Evolutionary conservation across 768 basidiomycete species (phyloP), one percentile per base, ranked within the genome.

Genomic region (Boletus barrowsii): DNA sequence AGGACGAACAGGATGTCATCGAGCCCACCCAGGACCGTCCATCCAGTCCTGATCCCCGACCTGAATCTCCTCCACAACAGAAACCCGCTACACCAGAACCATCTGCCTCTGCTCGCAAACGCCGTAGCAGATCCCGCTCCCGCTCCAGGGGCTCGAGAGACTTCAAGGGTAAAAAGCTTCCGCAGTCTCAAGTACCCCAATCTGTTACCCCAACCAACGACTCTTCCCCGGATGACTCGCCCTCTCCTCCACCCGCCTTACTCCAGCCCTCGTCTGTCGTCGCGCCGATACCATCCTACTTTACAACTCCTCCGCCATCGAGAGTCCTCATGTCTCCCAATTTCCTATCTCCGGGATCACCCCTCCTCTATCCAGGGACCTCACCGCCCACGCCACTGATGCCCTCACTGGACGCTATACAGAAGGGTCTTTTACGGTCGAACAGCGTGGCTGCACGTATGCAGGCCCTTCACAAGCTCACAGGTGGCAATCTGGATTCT

Each of bases 371-470:
- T 67, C 82, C 85, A n/a, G 82, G 82, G 14, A 79, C 83, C 17
- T 81, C 86, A 6, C 82, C 85, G 8, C 85, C 84, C 3, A 58
- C 63, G 1, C 87, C 88, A 17, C 68, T 83, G 62, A 70, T 88
- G 35, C 91, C 91, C 0, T 83, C 89, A 4, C 76, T 96, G 7
- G 88, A 91, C 62, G 88, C 87, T 20, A 73, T 95, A 36, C 86
- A 86, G 65, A 82, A 77, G 63, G 87, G 87, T 15, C 80, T 97
- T 3, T 86, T 90, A 64, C 86, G 94, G 18, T 95, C 94, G 3
- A 94, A 95, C 67, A 95, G 93, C 64, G 90, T 83, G 11, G 78
- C 90, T n/a, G 89, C 88, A 20, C 80, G 87, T 49, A 81, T 85
- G 47, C 81, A 87, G 64, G 93, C 93, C 5, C 83, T 96, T 82